A percentile compares a stretch with the other conserved stretches of the same genome.
These are phyloP conservation scores for Xerocomus nothofagi DNA, from an alignment of 1,284 basidiomycete species.

Conservation along the genomic window DNA sequence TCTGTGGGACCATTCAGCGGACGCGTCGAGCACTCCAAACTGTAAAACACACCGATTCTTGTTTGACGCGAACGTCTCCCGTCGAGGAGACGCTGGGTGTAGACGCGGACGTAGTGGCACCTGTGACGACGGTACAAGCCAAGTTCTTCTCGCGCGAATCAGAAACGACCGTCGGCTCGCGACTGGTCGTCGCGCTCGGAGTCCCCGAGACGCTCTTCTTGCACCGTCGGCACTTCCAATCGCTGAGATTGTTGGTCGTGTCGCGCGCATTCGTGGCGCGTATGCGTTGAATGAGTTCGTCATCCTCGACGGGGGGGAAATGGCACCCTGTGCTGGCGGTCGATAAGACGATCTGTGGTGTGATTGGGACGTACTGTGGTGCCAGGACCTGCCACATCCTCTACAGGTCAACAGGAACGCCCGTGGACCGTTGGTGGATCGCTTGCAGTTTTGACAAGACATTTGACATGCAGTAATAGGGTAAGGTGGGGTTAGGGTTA, in stretches of 20 bases:
- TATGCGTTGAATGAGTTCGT: slow-evolving; percentile 25
- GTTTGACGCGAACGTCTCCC: slow-evolving; percentile 2
- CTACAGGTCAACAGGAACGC: slow-evolving; percentile 30
- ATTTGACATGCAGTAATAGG: not conserved
- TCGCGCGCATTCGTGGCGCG: slow-evolving; percentile 23
- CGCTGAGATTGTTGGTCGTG: slow-evolving; percentile 12
- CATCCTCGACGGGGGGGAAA: slow-evolving; percentile 27
- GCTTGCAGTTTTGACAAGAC: slow-evolving; percentile 30
- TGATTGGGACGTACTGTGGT: slow-evolving; percentile 29
- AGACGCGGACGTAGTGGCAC: not conserved
- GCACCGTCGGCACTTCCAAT: slow-evolving; percentile 33
- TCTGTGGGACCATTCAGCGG: slow-evolving; percentile 14
- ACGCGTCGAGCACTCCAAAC: not conserved
- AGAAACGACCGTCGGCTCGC: slow-evolving; percentile 10
- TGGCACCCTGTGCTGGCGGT: slow-evolving; percentile 27
- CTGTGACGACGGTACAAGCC: not conserved
- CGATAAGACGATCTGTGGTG: slow-evolving; percentile 3
- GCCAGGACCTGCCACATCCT: slow-evolving; percentile 28
- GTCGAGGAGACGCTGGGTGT: not conserved
- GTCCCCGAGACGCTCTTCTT: slow-evolving; percentile 17
- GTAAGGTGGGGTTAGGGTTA: slow-evolving; percentile 31
- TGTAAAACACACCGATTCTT: slow-evolving; percentile 12
- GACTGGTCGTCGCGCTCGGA: slow-evolving; percentile 5
- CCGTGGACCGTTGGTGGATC: slow-evolving; percentile 20
- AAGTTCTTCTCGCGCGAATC: not conserved